Percentiles rank a stretch among this genome's conserved stretches.
Evolutionary conservation across 768 basidiomycete species (phyloP).

Genomic region (Trametopsis cervina): DNA sequence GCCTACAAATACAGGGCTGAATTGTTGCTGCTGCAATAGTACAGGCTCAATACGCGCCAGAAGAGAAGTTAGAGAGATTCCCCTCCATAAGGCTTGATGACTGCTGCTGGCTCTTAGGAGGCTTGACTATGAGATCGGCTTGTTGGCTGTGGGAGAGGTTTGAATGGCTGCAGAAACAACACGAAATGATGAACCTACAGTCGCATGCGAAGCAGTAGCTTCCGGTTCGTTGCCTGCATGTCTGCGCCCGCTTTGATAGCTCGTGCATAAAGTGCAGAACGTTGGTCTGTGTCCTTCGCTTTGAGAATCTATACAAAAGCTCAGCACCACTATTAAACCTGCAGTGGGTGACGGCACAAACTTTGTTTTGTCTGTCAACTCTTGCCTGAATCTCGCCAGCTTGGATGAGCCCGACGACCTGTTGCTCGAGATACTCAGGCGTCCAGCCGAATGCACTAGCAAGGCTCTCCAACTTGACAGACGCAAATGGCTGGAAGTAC

Average conservation of each 20-base stretch:
- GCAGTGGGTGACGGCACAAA: constrained; percentile 20
- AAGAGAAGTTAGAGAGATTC: no score
- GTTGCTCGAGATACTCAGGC: constrained; percentile 59
- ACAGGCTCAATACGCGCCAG: no score
- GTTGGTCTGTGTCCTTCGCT: constrained; percentile 73
- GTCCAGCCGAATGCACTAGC: constrained; percentile 80
- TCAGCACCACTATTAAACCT: neutral
- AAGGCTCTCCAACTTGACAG: constrained; percentile 80
- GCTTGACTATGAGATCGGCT: constrained; percentile 67
- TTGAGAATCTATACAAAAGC: constrained; percentile 53
- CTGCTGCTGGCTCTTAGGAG: constrained; percentile 1
- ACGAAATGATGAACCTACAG: constrained; percentile 47
- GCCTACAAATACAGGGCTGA: neutral
- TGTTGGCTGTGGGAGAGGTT: constrained; percentile 52
- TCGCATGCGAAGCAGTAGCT: constrained; percentile 75
- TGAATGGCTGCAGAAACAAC: no score
- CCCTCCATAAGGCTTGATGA: neutral
- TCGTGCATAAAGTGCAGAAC: constrained; percentile 67
- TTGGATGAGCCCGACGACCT: constrained; percentile 75
- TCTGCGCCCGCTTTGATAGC: constrained; percentile 69
- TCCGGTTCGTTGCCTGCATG: constrained; percentile 68
- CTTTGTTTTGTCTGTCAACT: constrained; percentile 89
- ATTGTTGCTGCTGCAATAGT: no score
- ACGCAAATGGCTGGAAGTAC: constrained; percentile 87
- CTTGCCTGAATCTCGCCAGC: constrained; percentile 71